Base-by-base conservation (phyloP, 2,329 filamentous ascomycete species). In the Thielaviopsis euricoi region DNA sequence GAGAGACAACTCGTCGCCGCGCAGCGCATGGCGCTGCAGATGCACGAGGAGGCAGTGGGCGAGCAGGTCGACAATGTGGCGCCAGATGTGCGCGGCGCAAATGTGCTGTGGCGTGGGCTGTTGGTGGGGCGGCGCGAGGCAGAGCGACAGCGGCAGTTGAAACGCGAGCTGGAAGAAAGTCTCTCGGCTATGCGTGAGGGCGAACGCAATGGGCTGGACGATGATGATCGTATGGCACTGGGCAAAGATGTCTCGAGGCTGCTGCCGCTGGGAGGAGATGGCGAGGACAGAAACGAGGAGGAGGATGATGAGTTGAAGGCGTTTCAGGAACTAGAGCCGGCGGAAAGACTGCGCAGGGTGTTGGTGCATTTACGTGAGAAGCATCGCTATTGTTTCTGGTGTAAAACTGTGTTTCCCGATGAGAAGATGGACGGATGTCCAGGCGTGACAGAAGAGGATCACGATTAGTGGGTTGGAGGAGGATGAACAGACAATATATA, bases 361-460 rank as follows among this genome's bases (percentile, higher is more conserved):
- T 77, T 95, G 10, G 68, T 72, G 19, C 83, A 87, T 69, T 69
- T 98, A 57, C 79, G 93, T 43, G 74, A 81, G 53, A 78, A 79
- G 66, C 81, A 89, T 66, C 71, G 76, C 51, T 98, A 98, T 68
- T 98, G 93, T 72, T 95, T 96, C 68, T 98, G 90, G 87, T 98
- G 93, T 71, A 97, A 96, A 69, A 86, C 79, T 69, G 74, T 75
- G 56, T 98, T 96, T 68, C 79, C 82, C 0, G 82, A 89, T 65
- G 73, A 73, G 40, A 70, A 73, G 40, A 83, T 96, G 85, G 88
- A 93, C 13, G 90, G 87, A 0, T 98, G 93, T 74, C 91, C 93
- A 0, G 93, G 93, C 0, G 58, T 84, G 40, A 86, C 82, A 0
- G 93, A 96, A 70, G 89, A 95, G 66, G 90, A 96, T 65, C 81